Conservation (phyloP, 371 early-diverging fungal genomes). For the Fennellomyces sp. region DNA sequence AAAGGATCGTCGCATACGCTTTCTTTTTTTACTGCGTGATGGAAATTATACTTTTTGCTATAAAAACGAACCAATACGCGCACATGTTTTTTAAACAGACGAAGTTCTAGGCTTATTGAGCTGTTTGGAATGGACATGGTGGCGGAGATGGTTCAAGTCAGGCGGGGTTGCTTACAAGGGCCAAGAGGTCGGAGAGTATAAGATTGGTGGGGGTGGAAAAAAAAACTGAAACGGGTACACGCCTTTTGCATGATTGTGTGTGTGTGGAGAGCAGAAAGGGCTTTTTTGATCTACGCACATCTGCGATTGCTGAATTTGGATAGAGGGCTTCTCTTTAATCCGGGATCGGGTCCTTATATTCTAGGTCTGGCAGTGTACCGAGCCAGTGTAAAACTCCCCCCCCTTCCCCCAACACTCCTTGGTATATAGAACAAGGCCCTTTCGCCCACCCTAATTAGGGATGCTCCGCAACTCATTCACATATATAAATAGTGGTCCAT, state of each 20-base stretch:
- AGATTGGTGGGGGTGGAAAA: background rate
- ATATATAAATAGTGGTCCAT: background rate
- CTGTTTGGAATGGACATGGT: background rate
- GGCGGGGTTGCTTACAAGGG: background rate
- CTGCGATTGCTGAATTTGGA: background rate
- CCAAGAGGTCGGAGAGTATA: background rate
- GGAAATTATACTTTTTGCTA: background rate
- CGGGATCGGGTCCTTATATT: background rate
- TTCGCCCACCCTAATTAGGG: background rate
- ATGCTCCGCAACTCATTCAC: background rate
- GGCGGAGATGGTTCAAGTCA: background rate
- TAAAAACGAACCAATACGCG: background rate
- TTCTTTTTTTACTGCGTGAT: background rate
- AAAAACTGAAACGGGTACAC: background rate
- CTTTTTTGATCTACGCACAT: conserved; percentile 2
- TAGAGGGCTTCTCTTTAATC: background rate
- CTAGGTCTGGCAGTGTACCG: background rate
- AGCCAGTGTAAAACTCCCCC: background rate
- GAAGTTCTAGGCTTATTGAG: background rate
- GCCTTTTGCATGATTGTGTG: background rate
- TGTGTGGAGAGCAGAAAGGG: background rate
- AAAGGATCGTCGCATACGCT: background rate
- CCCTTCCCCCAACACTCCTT: background rate
- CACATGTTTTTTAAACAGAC: background rate
- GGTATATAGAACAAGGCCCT: background rate